Evolutionary conservation across 768 basidiomycete species (phyloP).

Genomic region (Mycena alexandri): DNA sequence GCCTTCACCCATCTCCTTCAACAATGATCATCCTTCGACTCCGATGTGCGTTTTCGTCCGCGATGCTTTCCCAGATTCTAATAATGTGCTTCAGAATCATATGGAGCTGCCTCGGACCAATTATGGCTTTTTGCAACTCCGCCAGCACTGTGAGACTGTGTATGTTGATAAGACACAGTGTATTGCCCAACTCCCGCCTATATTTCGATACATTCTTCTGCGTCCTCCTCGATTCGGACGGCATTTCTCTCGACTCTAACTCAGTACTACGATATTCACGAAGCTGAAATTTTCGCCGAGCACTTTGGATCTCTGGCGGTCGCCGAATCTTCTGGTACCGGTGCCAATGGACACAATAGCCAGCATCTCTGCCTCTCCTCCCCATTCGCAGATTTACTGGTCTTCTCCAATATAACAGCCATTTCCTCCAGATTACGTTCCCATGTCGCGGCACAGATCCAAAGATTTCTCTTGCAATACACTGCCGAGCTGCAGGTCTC

Average conservation of each 20-base stretch:
- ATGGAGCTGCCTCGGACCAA: neutral
- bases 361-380: constrained; percentile 22
- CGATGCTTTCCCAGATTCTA: neutral
- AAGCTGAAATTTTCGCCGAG: neutral
- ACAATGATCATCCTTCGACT: no score
- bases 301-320: constrained; percentile 3
- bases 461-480: no score
- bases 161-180: constrained; percentile 19
- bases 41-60: no score
- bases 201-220: constrained; percentile 7
- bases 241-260: constrained; percentile 15
- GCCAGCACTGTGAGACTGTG: neutral
- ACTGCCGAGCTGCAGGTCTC: no score
- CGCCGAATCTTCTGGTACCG: neutral
- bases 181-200: constrained; percentile 1
- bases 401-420: no score
- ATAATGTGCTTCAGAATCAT: neutral
- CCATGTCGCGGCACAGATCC: no score
- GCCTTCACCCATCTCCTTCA: no score
- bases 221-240: constrained; percentile 28
- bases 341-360: neutral
- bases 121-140: neutral
- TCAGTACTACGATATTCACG: constrained; percentile 16
- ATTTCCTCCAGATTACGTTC: no score
- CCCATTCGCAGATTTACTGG: neutral